phyloP scores from a whole-genome alignment of 2,329 filamentous ascomycete genomes.

The Aspergillus viridinutans region DNA sequence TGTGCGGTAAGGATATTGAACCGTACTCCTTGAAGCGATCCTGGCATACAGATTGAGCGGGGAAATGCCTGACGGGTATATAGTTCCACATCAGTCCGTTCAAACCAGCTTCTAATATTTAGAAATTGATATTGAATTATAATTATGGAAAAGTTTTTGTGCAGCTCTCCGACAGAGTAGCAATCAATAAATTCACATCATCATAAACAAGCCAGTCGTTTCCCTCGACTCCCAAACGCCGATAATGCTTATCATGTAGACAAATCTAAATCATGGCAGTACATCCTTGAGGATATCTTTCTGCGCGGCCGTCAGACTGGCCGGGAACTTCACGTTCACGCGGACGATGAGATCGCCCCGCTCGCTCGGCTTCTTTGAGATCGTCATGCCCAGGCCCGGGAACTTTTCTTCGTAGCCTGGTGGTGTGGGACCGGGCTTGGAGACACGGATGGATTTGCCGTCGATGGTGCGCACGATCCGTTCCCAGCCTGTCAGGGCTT shows the following conservation, averaged over 20 bases:
- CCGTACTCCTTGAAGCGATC: too few relatives aligned
- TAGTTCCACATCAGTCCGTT: too few relatives aligned
- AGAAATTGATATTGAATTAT: too few relatives aligned
- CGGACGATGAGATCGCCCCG: slow-evolving; percentile 84
- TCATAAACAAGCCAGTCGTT: too few relatives aligned
- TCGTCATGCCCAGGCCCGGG: slow-evolving; percentile 87
- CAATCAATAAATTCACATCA: too few relatives aligned
- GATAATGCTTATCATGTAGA: too few relatives aligned
- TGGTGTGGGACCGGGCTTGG: slow-evolving; percentile 78
- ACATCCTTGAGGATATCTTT: slow-evolving; percentile 79
- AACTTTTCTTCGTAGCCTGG: slow-evolving; percentile 78
- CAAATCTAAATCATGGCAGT: slow-evolving; percentile 44
- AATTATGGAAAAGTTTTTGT: too few relatives aligned
- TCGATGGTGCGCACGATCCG: slow-evolving; percentile 92
- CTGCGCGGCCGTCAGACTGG: slow-evolving; percentile 68
- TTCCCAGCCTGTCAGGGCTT: slow-evolving; percentile 90
- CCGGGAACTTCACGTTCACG: slow-evolving; percentile 91
- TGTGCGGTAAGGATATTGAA: too few relatives aligned
- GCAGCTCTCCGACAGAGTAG: too few relatives aligned
- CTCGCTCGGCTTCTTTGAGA: slow-evolving; percentile 80
- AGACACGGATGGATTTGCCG: slow-evolving; percentile 74
- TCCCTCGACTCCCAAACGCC: too few relatives aligned
- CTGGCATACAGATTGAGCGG: too few relatives aligned
- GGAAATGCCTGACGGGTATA: background rate
- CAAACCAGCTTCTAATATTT: too few relatives aligned